Evolutionary conservation across 176 grass and related monocot species (phyloP).

Genomic region (Avena insularis): DNA sequence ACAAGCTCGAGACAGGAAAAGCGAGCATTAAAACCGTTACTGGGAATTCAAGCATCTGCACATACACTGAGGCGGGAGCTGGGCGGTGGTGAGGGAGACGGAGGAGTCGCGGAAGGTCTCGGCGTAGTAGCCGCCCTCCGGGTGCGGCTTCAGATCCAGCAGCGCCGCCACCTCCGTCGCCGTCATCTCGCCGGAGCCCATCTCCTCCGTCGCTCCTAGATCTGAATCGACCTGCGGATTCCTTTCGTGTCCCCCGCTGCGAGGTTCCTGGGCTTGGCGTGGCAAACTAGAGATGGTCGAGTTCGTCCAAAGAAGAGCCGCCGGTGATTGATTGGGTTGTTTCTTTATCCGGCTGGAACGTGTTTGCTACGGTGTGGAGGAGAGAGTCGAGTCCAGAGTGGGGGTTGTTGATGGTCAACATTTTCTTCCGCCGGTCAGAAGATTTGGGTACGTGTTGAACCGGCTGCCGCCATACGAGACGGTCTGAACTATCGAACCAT

Average conservation of each 20-base stretch:
- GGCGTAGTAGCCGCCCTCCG: slow-evolving; percentile 79
- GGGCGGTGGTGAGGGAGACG: slow-evolving; percentile 75
- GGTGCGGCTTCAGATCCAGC: slow-evolving; percentile 90
- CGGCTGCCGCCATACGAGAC: neutral
- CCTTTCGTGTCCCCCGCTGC: neutral
- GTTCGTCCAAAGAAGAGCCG: neutral
- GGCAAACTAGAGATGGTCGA: neutral
- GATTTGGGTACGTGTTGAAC: neutral
- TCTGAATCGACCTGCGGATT: neutral
- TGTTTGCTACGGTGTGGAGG: neutral
- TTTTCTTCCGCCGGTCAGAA: slow-evolving; percentile 9
- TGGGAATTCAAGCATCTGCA: neutral
- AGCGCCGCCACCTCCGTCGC: slow-evolving; percentile 70
- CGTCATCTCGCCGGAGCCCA: slow-evolving; percentile 61
- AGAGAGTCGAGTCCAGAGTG: too few relatives aligned
- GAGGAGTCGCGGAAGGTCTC: slow-evolving; percentile 93
- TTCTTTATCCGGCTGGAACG: slow-evolving; percentile 14
- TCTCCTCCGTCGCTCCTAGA: slow-evolving; percentile 3
- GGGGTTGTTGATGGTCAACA: neutral
- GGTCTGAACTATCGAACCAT: neutral
- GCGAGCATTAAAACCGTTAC: neutral
- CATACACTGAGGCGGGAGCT: slow-evolving; percentile 85
- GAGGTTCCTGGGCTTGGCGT: neutral
- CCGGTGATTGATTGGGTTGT: neutral
- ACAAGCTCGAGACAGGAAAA: neutral